A percentile compares a stretch with the other conserved stretches of the same genome.
Evolutionary conservation across 1,284 basidiomycete genomes (phyloP).

Genomic region (Cystobasidium pallidum): DNA sequence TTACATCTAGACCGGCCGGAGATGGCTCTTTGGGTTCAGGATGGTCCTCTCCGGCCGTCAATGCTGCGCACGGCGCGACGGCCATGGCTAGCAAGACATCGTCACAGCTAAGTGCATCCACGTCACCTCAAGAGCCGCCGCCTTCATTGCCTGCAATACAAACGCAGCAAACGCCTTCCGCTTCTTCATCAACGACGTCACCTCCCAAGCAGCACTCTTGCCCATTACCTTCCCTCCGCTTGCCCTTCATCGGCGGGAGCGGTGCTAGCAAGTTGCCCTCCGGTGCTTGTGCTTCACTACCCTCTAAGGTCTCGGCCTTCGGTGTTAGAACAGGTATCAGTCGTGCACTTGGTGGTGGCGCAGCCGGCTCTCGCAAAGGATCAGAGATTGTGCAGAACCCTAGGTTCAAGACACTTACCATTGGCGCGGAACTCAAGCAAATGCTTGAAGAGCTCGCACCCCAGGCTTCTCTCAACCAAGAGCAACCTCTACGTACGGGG

Average conservation of each 20-base stretch:
- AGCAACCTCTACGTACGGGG: neutral
- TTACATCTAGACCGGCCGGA: neutral
- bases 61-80: neutral
- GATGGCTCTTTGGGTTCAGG: neutral
- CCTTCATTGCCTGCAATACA: neutral
- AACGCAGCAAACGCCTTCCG: neutral
- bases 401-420: conserved; percentile 11
- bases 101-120: neutral
- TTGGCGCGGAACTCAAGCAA: neutral
- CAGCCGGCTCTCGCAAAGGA: conserved; percentile 21
- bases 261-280: conserved; percentile 9
- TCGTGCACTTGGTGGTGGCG: conserved; percentile 2
- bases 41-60: neutral
- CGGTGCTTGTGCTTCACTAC: conserved; percentile 1
- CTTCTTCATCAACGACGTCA: neutral
- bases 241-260: conserved; percentile 1
- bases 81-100: neutral
- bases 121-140: conserved; percentile 4
- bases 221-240: conserved; percentile 1
- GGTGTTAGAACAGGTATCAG: conserved; percentile 14
- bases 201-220: neutral
- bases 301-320: neutral
- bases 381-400: conserved; percentile 20
- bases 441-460: neutral
- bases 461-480: too few species aligned